Evolutionary conservation across 2,329 filamentous ascomycete species (phyloP).

Genomic region (Celoporthe dispersa): DNA sequence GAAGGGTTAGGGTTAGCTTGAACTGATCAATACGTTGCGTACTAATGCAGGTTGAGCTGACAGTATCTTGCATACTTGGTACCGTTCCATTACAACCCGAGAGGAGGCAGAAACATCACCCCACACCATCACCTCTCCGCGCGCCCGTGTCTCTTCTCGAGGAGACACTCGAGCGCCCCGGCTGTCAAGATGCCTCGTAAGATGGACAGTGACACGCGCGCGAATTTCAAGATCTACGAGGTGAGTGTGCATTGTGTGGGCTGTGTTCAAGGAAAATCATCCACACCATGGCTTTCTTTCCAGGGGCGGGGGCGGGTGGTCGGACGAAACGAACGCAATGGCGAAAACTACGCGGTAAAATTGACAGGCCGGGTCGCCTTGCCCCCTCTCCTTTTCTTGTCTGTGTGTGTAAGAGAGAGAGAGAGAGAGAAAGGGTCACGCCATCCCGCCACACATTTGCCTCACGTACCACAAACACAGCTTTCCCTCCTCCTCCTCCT

Average conservation of each 20-base stretch:
- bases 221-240: conserved; percentile 25
- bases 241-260: conserved; percentile 14
- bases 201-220: conserved; percentile 25
- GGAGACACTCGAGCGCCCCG: neutral
- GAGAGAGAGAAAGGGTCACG: no score
- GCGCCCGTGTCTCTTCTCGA: no score
- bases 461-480: neutral
- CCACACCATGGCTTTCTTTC: conserved; percentile 1
- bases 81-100: neutral
- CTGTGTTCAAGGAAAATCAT: neutral
- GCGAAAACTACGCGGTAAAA: neutral
- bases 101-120: no score
- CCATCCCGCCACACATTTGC: neutral
- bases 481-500: neutral
- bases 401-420: no score
- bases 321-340: neutral
- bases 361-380: neutral
- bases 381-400: no score
- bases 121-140: neutral
- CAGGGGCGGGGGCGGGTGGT: neutral
- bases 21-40: neutral
- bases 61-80: neutral
- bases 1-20: neutral
- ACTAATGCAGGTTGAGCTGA: no score
- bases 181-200: conserved; percentile 24